Evolutionary conservation across 495 filamentous ascomycete genomes (phyloP).

Genomic region (Mytilinidion resinicola): DNA sequence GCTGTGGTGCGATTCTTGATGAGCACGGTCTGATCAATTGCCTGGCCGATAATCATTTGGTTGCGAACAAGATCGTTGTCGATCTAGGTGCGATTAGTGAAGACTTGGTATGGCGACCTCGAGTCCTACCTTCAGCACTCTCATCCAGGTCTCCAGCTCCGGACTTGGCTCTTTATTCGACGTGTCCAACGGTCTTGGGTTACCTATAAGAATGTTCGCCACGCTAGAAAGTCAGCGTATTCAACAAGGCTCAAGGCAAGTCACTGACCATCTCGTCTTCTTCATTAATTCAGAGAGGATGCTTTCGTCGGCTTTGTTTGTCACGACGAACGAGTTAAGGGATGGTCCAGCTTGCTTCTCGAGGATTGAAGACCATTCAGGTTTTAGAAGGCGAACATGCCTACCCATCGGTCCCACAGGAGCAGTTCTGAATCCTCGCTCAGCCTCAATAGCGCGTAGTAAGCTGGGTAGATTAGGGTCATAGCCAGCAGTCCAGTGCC

Average conservation of each 20-base stretch:
- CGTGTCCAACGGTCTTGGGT: slow-evolving; percentile 52
- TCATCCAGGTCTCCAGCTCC: slow-evolving; percentile 66
- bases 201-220: slow-evolving; percentile 62
- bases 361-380: slow-evolving; percentile 76
- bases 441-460: slow-evolving; percentile 58
- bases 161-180: slow-evolving; percentile 64
- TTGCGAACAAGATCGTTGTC: slow-evolving; percentile 70
- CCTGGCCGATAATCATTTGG: slow-evolving; percentile 74
- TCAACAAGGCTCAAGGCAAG: background rate
- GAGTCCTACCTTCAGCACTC: slow-evolving; percentile 56
- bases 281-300: slow-evolving; percentile 59
- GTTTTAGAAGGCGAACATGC: slow-evolving; percentile 66
- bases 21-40: slow-evolving; percentile 78
- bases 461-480: slow-evolving; percentile 56
- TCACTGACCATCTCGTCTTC: slow-evolving; percentile 45
- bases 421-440: slow-evolving; percentile 56
- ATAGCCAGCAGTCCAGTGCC: slow-evolving; percentile 50
- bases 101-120: background rate
- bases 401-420: slow-evolving; percentile 82
- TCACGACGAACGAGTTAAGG: slow-evolving; percentile 74
- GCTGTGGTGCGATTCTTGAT: slow-evolving; percentile 62
- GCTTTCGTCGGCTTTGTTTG: slow-evolving; percentile 60
- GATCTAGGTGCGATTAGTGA: slow-evolving; percentile 44
- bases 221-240: slow-evolving; percentile 35
- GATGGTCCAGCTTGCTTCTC: slow-evolving; percentile 62